phyloP scores from a whole-genome alignment of 2,329 filamentous ascomycete species.

The Blastomyces percursus region DNA sequence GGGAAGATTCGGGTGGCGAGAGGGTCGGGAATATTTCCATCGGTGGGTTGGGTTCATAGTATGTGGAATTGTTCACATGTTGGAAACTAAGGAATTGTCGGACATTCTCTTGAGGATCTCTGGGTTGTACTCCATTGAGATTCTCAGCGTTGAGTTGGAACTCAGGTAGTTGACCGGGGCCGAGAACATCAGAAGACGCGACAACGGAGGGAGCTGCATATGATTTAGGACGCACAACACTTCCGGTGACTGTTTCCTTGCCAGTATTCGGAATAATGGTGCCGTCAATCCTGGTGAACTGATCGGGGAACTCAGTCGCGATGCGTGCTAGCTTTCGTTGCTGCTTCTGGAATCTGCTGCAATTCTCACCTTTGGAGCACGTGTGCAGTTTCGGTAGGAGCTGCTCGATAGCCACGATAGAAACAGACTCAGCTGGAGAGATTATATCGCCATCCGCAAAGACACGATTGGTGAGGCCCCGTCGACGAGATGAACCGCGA shows the following conservation, averaged over 20 bases:
- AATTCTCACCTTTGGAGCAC: slow-evolving; percentile 79
- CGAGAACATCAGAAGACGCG: slow-evolving; percentile 82
- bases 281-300: slow-evolving; percentile 45
- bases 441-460: slow-evolving; percentile 48
- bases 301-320: slow-evolving; percentile 62
- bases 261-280: slow-evolving; percentile 58
- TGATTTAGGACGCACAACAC: slow-evolving; percentile 55
- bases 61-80: slow-evolving; percentile 42
- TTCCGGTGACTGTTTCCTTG: slow-evolving; percentile 55
- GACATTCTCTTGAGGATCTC: slow-evolving; percentile 86
- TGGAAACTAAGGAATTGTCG: slow-evolving; percentile 85
- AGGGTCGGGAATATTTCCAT: slow-evolving; percentile 45
- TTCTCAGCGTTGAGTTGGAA: slow-evolving; percentile 61
- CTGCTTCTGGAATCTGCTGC: slow-evolving; percentile 68
- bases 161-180: slow-evolving; percentile 53
- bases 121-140: slow-evolving; percentile 56
- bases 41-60: slow-evolving; percentile 41
- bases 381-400: slow-evolving; percentile 77
- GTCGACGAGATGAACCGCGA: slow-evolving; percentile 14
- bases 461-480: slow-evolving; percentile 16
- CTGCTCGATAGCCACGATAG: slow-evolving; percentile 86
- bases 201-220: slow-evolving; percentile 71
- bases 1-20: slow-evolving; percentile 20
- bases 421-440: slow-evolving; percentile 70
- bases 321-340: slow-evolving; percentile 66